Conservation (phyloP, 2,329 filamentous ascomycete genomes). For the Meredithiella fracta region DNA sequence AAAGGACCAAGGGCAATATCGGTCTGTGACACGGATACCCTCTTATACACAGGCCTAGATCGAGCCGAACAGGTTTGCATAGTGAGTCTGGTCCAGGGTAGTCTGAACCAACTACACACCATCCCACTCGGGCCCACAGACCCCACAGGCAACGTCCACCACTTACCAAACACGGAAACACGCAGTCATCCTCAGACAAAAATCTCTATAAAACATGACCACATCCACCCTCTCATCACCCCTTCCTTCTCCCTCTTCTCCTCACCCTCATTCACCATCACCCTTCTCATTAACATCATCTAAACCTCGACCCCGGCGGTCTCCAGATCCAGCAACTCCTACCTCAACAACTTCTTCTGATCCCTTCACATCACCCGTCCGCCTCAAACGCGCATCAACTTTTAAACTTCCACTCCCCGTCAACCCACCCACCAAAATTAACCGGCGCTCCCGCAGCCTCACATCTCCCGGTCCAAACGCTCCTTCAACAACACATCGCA, state of each 20-base stretch:
- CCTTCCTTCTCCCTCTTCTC: not conserved
- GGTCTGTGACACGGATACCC: too few species aligned
- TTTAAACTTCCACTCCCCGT: conserved; percentile 16
- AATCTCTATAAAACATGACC: conserved; percentile 10
- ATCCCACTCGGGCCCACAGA: not conserved
- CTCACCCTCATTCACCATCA: not conserved
- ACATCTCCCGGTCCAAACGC: not conserved
- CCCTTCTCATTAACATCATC: conserved; percentile 1
- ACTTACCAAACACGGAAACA: too few species aligned
- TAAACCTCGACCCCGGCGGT: conserved; percentile 6
- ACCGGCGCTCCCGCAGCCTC: conserved; percentile 10
- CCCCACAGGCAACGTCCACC: too few species aligned
- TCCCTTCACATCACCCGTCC: conserved; percentile 8
- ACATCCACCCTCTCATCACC: conserved; percentile 2
- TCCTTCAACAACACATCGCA: conserved; percentile 5
- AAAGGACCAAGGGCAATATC: too few species aligned
- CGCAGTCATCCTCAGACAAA: not conserved
- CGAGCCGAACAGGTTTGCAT: too few species aligned
- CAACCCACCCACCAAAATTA: conserved; percentile 8
- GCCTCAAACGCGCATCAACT: conserved; percentile 14
- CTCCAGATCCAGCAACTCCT: not conserved
- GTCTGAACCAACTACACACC: too few species aligned
- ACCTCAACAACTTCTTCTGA: not conserved
- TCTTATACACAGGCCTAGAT: too few species aligned
- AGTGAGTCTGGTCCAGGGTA: too few species aligned